Evolutionary conservation across 1,284 basidiomycete genomes (phyloP), one percentile per base, ranked within the genome.

Genomic region (Bondarzewia mesenterica): DNA sequence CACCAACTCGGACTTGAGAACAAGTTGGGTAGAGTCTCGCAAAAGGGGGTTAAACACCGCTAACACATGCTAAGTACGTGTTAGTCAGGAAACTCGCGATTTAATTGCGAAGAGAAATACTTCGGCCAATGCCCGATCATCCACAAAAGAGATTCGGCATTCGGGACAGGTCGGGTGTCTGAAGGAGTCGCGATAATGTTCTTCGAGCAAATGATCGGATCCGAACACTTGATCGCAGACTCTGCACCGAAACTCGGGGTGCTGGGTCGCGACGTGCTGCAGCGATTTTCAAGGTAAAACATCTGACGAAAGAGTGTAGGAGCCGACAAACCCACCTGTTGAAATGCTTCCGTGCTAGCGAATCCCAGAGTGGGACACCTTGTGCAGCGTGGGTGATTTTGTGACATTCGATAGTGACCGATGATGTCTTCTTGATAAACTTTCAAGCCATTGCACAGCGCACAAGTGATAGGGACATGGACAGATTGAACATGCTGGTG

Each of bases 41-140:
- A 55, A 46, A 10, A 55, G 47, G 46, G 50, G 53, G 21, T 55
- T 55, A 47, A 54, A 55, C 42, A 55, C 52, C 35, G 45, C 27
- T 37, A 52, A 50, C 36, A 56, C 51, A 49, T 56, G 54, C 54
- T 56, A 38, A 25, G 18, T 37, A 2, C 26, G 18, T 44, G 42
- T 26, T 36, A 14, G 45, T 39, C 22, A 18, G 12, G n/a, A n/a
- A 32, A 12, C 3, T n/a, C 29, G 6, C 5, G 3, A n/a, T 12
- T 32, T 12, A n/a, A 32, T 32, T 12, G 3, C 12, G 29, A 32
- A 4, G 29, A 32, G 10, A 32, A 32, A 18, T n/a, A 54, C 54
- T 53, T 55, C 43, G 37, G 43, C 44, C 16, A 54, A 39, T 2
- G 47, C 53, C 39, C 49, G 16, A 41, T 23, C 50, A 48, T 56